A percentile compares a stretch with the other conserved stretches of the same genome.
These are phyloP conservation scores for Dryas octopetala DNA, from an alignment of 306 rosid species.

Conservation along the genomic window DNA sequence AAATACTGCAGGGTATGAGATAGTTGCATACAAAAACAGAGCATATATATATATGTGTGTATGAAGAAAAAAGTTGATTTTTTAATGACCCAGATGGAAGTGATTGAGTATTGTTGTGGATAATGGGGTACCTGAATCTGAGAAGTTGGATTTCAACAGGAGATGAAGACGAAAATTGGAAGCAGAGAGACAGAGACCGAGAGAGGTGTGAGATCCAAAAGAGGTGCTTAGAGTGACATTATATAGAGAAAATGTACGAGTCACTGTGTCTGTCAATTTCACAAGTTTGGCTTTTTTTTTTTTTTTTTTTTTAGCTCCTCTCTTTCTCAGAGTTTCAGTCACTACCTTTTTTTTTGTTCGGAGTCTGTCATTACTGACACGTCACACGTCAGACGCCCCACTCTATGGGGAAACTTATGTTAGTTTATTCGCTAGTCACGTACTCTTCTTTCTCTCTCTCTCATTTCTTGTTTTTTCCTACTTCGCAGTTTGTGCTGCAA, in stretches of 20 bases:
- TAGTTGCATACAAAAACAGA: slow-evolving; percentile 1
- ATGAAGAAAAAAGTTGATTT: slow-evolving; percentile 7
- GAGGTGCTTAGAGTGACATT: slow-evolving; percentile 14
- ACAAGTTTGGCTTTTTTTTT: not conserved
- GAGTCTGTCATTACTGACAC: not conserved
- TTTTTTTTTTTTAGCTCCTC: no score
- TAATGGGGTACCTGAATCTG: slow-evolving; percentile 48
- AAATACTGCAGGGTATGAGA: not conserved
- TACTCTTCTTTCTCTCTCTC: not conserved
- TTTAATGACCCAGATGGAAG: slow-evolving; percentile 21
- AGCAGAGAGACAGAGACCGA: slow-evolving; percentile 6
- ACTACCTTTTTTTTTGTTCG: no score
- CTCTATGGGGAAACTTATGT: not conserved
- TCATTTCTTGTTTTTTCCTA: not conserved
- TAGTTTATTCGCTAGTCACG: not conserved
- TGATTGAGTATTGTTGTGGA: slow-evolving; percentile 4
- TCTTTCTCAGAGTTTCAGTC: no score
- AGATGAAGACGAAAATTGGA: slow-evolving; percentile 19
- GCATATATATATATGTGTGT: not conserved
- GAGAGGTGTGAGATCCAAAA: slow-evolving; percentile 30
- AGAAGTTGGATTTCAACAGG: slow-evolving; percentile 18
- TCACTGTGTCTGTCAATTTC: not conserved
- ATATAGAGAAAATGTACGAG: slow-evolving; percentile 22
- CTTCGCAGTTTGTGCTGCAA: not conserved
- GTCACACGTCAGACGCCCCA: not conserved